phyloP scores from a whole-genome alignment of 2,329 filamentous ascomycete species.

The Fusarium siculi region DNA sequence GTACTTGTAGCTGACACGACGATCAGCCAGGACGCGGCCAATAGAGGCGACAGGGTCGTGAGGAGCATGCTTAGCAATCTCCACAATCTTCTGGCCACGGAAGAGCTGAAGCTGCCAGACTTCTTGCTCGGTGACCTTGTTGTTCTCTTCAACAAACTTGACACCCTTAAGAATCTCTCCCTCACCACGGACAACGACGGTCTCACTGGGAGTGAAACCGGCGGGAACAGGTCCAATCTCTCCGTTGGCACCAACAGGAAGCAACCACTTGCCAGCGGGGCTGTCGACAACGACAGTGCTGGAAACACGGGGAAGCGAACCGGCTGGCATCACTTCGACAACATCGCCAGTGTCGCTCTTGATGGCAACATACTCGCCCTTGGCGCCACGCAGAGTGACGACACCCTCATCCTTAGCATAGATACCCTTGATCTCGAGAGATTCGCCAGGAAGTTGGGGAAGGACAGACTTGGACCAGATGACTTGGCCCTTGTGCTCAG shows the following conservation, averaged over 20 bases:
- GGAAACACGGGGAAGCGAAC: slow-evolving; percentile 41
- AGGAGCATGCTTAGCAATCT: slow-evolving; percentile 73
- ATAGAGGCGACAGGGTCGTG: slow-evolving; percentile 95
- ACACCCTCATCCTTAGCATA: slow-evolving; percentile 68
- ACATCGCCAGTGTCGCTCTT: slow-evolving; percentile 64
- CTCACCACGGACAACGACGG: slow-evolving; percentile 63
- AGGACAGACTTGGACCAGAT: slow-evolving; percentile 78
- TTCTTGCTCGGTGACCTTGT: slow-evolving; percentile 57
- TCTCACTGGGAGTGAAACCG: slow-evolving; percentile 61
- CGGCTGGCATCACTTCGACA: slow-evolving; percentile 56
- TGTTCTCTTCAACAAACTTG: slow-evolving; percentile 58
- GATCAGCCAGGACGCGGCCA: slow-evolving; percentile 89
- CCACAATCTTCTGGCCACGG: slow-evolving; percentile 72
- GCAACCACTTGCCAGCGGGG: slow-evolving; percentile 61
- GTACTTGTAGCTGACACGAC: slow-evolving; percentile 97
- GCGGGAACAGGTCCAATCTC: slow-evolving; percentile 58
- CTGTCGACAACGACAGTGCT: slow-evolving; percentile 65
- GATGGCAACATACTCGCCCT: slow-evolving; percentile 71
- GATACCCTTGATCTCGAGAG: slow-evolving; percentile 76
- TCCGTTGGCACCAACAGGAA: slow-evolving; percentile 64
- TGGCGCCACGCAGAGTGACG: slow-evolving; percentile 67
- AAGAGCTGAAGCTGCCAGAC: slow-evolving; percentile 80
- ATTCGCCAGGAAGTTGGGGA: slow-evolving; percentile 63
- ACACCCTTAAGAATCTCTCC: slow-evolving; percentile 65
- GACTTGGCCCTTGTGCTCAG: slow-evolving; percentile 76